phyloP scores from a whole-genome alignment of 371 early-diverging fungal genomes.

The Capniomyces stellatus region DNA sequence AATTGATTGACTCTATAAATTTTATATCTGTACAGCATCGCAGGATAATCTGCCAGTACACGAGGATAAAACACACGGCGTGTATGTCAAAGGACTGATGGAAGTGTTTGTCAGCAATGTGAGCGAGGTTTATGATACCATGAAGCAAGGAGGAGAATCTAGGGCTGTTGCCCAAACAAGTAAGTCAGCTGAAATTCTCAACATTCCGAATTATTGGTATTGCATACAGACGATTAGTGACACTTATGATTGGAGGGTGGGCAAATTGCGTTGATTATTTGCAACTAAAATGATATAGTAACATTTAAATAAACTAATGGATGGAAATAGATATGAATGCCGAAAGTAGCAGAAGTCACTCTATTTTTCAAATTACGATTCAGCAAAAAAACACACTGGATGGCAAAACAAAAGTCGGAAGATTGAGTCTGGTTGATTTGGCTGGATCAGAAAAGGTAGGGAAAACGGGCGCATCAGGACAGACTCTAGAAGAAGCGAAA shows the following conservation, averaged over 20 bases:
- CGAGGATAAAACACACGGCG: constrained; percentile 85
- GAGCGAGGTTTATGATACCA: constrained; percentile 87
- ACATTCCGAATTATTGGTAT: no score
- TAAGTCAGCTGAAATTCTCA: no score
- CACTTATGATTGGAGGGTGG: no score
- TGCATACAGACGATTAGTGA: no score
- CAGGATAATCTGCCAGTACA: constrained; percentile 79
- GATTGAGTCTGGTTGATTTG: constrained; percentile 58
- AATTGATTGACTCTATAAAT: neutral
- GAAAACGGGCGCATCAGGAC: constrained; percentile 88
- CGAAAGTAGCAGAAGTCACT: constrained; percentile 89
- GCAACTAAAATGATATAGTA: no score
- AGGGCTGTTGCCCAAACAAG: constrained; percentile 83
- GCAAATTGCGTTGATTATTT: no score
- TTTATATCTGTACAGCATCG: constrained; percentile 20
- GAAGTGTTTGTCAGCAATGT: constrained; percentile 85
- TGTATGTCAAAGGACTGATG: constrained; percentile 86
- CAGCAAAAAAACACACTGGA: constrained; percentile 76
- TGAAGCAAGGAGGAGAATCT: constrained; percentile 74
- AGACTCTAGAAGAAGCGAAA: constrained; percentile 93
- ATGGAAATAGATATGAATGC: constrained; percentile 97
- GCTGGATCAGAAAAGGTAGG: constrained; percentile 93
- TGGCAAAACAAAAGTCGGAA: constrained; percentile 79
- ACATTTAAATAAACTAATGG: no score
- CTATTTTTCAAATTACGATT: constrained; percentile 89